These are phyloP conservation scores for Delonix regia DNA, from an alignment of 306 rosid species.

Conservation along the genomic window DNA sequence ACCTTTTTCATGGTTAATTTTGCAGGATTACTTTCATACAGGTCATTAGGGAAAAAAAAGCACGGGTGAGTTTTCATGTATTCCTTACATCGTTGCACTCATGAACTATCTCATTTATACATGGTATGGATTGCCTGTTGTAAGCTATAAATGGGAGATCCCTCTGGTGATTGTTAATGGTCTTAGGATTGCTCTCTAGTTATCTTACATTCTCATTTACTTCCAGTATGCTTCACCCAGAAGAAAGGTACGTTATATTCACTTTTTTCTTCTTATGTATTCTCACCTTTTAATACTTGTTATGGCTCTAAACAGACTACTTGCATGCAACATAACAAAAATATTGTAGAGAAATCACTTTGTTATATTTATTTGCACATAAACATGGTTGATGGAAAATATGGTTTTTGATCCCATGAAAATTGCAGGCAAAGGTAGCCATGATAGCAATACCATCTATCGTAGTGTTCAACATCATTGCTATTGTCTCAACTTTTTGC, in stretches of 20 bases:
- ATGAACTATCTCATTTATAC: conserved; percentile 70
- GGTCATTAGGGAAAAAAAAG: conserved; percentile 70
- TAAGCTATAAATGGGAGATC: conserved; percentile 75
- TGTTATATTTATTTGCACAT: no score
- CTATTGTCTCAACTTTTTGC: conserved; percentile 51
- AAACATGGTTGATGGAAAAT: no score
- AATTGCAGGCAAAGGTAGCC: conserved; percentile 60
- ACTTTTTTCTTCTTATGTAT: background rate
- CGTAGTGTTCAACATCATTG: conserved; percentile 43
- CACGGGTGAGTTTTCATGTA: conserved; percentile 80
- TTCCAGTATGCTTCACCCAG: conserved; percentile 54
- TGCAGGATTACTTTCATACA: conserved; percentile 66
- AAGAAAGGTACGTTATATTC: conserved; percentile 48
- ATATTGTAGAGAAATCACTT: no score
- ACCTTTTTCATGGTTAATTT: background rate
- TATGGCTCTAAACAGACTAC: no score
- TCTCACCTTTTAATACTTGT: no score
- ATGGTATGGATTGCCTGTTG: conserved; percentile 80
- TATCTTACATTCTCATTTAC: conserved; percentile 66
- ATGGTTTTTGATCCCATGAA: background rate
- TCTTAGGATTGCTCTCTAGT: conserved; percentile 64
- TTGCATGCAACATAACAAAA: background rate
- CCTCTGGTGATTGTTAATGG: conserved; percentile 73
- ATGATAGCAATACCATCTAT: conserved; percentile 43
- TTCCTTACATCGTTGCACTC: conserved; percentile 72